phyloP scores from a whole-genome alignment of 495 filamentous ascomycete genomes.

The Penicillium argentinense region DNA sequence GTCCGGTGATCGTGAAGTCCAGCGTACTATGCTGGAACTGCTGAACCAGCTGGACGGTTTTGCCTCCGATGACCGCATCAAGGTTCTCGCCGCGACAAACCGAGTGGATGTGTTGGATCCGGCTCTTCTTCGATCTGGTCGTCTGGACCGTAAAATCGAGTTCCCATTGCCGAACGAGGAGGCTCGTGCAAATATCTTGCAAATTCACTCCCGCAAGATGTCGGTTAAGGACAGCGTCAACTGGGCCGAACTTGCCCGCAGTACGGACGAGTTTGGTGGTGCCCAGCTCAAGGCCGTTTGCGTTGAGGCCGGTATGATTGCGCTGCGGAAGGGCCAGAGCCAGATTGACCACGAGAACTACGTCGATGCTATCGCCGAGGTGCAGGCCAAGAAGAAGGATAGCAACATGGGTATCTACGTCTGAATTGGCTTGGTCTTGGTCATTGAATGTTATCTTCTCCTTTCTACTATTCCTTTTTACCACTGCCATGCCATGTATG shows the following conservation, averaged over 20 bases:
- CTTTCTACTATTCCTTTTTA: constrained; percentile 12
- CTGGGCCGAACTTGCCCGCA: constrained; percentile 92
- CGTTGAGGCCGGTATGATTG: constrained; percentile 99
- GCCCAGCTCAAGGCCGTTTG: constrained; percentile 98
- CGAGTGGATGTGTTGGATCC: constrained; percentile 97
- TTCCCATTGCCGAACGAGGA: constrained; percentile 99
- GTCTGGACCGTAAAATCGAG: constrained; percentile 98
- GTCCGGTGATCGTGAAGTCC: constrained; percentile 95
- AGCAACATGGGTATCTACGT: constrained; percentile 59
- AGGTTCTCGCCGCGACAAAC: constrained; percentile 97
- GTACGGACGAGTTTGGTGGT: constrained; percentile 98
- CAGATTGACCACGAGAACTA: constrained; percentile 99
- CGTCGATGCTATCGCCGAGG: constrained; percentile 96
- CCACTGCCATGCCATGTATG: constrained; percentile 29
- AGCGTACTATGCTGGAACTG: constrained; percentile 97
- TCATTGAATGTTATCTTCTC: constrained; percentile 2
- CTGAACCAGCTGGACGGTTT: constrained; percentile 99
- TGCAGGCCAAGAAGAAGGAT: constrained; percentile 98
- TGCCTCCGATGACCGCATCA: constrained; percentile 97
- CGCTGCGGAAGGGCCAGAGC: constrained; percentile 82
- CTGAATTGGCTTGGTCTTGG: constrained; percentile 24
- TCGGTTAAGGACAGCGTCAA: constrained; percentile 91
- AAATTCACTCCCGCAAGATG: constrained; percentile 98
- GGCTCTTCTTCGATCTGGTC: constrained; percentile 87
- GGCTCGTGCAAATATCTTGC: constrained; percentile 92